These are phyloP conservation scores for Candida adriatica DNA, from an alignment of 805 yeast species.

Conservation along the genomic window DNA sequence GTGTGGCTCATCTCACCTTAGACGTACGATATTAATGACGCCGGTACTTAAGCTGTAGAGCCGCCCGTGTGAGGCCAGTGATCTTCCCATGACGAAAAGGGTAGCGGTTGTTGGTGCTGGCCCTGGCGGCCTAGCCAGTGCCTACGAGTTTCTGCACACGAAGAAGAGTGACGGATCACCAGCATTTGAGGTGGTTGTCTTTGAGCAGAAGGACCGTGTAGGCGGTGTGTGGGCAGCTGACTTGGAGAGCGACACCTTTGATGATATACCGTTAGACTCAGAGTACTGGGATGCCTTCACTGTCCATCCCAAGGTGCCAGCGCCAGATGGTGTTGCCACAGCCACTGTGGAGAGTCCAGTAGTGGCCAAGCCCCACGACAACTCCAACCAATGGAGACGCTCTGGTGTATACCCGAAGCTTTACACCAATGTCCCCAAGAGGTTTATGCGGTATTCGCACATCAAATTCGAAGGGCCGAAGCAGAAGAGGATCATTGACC, in stretches of 20 bases:
- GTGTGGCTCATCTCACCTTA: too few species aligned
- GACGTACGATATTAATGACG: too few species aligned
- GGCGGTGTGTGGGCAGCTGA: constrained; percentile 39
- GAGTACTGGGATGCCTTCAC: constrained; percentile 7
- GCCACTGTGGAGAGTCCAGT: constrained; percentile 1
- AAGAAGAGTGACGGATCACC: constrained; percentile 5
- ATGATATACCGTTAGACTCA: neutral
- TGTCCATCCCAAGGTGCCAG: constrained; percentile 5
- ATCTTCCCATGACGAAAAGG: too few species aligned
- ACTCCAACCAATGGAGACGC: constrained; percentile 8
- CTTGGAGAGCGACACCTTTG: constrained; percentile 9
- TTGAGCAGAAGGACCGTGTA: constrained; percentile 31
- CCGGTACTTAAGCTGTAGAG: too few species aligned
- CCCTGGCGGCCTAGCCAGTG: constrained; percentile 35
- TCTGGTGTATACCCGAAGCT: constrained; percentile 23
- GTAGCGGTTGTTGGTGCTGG: constrained; percentile 43
- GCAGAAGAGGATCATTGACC: constrained; percentile 1
- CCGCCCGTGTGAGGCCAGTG: too few species aligned
- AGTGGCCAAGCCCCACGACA: constrained; percentile 1
- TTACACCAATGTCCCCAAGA: constrained; percentile 32
- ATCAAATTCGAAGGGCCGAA: neutral
- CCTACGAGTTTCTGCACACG: constrained; percentile 31
- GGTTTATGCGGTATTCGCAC: constrained; percentile 28
- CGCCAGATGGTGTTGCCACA: constrained; percentile 2
- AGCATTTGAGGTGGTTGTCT: constrained; percentile 27